phyloP scores from a whole-genome alignment of 768 basidiomycete species.

The Collybia sordida region DNA sequence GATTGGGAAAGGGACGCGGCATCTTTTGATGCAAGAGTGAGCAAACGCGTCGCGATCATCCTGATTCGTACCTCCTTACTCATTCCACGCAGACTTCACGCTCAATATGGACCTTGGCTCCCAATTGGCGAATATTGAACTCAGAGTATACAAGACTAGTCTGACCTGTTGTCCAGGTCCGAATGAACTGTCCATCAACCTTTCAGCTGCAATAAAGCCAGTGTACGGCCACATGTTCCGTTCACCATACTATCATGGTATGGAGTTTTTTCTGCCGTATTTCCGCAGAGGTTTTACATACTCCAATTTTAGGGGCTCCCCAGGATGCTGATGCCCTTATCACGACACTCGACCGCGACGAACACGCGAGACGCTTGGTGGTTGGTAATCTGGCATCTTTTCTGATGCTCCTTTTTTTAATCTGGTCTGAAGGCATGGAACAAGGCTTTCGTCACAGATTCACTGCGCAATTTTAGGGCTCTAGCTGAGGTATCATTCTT shows the following conservation, averaged over 20 bases:
- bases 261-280: background rate
- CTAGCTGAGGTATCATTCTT: background rate
- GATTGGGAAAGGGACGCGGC: slow-evolving; percentile 16
- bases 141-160: background rate
- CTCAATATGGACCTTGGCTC: slow-evolving; percentile 1
- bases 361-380: slow-evolving; percentile 9
- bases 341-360: slow-evolving; percentile 9
- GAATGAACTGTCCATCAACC: slow-evolving; percentile 3
- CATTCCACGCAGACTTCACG: background rate
- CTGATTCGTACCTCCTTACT: background rate
- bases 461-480: background rate
- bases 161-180: background rate
- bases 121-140: background rate
- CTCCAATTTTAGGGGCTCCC: slow-evolving; percentile 3
- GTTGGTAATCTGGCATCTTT: background rate
- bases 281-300: background rate
- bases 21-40: slow-evolving; percentile 10
- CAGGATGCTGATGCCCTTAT: slow-evolving; percentile 17
- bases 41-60: background rate
- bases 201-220: background rate
- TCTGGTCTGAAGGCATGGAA: background rate
- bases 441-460: slow-evolving; percentile 1
- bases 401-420: too few species aligned
- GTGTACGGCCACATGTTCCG: slow-evolving; percentile 2
- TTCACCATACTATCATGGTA: background rate